Conservation (phyloP, 495 filamentous ascomycete genomes). For the Penicillium desertorum region DNA sequence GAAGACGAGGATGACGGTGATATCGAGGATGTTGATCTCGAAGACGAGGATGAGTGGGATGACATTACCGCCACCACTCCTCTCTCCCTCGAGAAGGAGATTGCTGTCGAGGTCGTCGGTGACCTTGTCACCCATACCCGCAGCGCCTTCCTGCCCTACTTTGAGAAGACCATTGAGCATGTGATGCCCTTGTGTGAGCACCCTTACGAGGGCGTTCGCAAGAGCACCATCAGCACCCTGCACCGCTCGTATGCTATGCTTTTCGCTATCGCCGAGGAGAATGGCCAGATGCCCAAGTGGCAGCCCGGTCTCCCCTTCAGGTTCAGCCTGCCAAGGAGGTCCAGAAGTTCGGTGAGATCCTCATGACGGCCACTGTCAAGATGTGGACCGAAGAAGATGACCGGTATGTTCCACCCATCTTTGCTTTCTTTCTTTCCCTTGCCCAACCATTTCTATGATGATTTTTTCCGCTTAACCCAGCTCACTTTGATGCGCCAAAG, state of each 20-base stretch:
- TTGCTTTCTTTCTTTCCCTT: conserved; percentile 18
- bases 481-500: conserved; percentile 91
- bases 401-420: conserved; percentile 62
- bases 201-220: conserved; percentile 88
- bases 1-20: conserved; percentile 57
- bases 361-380: conserved; percentile 78
- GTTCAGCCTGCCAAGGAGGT: conserved; percentile 73
- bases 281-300: conserved; percentile 77
- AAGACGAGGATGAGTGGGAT: conserved; percentile 82
- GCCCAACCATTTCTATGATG: conserved; percentile 64
- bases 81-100: conserved; percentile 93
- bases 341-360: conserved; percentile 81
- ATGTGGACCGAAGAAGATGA: conserved; percentile 89
- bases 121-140: conserved; percentile 87
- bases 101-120: conserved; percentile 90
- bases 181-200: conserved; percentile 80
- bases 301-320: conserved; percentile 79
- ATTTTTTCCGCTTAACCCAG: conserved; percentile 92
- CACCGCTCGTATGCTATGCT: conserved; percentile 93
- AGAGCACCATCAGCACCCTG: conserved; percentile 82
- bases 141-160: conserved; percentile 75
- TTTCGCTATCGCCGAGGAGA: conserved; percentile 82
- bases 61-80: conserved; percentile 78
- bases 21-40: conserved; percentile 64
- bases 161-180: conserved; percentile 84